These are phyloP conservation scores for Morella rubra DNA, from an alignment of 306 rosid genomes.

Conservation along the genomic window DNA sequence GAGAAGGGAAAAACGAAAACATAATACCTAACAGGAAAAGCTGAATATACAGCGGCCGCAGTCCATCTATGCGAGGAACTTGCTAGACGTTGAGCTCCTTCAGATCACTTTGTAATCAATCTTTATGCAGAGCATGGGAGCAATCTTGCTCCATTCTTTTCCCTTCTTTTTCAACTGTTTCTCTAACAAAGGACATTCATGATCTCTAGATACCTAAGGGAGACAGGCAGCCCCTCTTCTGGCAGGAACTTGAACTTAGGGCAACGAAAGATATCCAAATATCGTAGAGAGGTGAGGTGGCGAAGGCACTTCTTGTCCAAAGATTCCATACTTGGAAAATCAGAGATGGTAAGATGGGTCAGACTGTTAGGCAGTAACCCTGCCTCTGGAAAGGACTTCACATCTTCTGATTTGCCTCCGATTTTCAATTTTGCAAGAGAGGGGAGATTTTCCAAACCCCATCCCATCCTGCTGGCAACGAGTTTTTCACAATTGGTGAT, in stretches of 20 bases:
- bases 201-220: not conserved
- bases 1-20: too few relatives aligned
- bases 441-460: not conserved
- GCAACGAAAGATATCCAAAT: accelerated
- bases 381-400: not conserved
- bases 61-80: too few relatives aligned
- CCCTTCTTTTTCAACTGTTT: not conserved
- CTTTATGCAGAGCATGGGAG: not conserved
- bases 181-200: not conserved
- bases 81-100: too few relatives aligned
- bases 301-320: not conserved
- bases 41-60: too few relatives aligned
- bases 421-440: not conserved
- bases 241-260: conserved; percentile 17
- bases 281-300: not conserved
- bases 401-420: not conserved
- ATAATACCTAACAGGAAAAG: too few relatives aligned
- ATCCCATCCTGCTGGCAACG: not conserved
- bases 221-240: not conserved
- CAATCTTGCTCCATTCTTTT: not conserved
- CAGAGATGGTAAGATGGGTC: not conserved
- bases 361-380: not conserved
- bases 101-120: too few relatives aligned
- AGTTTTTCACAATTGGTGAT: not conserved
- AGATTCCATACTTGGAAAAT: not conserved